Conservation (phyloP, 1,139 yeast genomes). For the Wickerhamomyces sp. region DNA sequence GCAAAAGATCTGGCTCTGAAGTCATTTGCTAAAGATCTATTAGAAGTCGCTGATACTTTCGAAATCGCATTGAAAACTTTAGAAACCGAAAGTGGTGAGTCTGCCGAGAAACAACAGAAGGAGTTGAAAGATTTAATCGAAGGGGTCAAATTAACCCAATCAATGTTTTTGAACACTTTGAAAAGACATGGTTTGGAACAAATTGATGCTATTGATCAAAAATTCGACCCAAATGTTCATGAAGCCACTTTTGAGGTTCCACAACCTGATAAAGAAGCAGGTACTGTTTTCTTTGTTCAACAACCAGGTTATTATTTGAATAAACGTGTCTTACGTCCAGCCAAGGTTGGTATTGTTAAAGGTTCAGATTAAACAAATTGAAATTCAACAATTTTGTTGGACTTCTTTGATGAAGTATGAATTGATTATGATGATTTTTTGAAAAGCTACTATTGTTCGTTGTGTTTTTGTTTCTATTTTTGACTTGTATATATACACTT, state of each 20-base stretch:
- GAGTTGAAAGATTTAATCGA: conserved; percentile 70
- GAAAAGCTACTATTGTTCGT: background rate
- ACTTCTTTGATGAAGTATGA: background rate
- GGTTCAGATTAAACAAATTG: conserved; percentile 26
- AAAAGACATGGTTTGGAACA: conserved; percentile 68
- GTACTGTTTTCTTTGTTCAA: conserved; percentile 83
- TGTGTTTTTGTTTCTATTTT: background rate
- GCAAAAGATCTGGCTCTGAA: conserved; percentile 83
- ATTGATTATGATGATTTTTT: background rate
- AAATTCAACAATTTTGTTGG: background rate
- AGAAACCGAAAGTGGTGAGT: conserved; percentile 28
- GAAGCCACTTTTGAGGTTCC: conserved; percentile 86
- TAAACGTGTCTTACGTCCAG: conserved; percentile 82
- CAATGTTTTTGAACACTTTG: conserved; percentile 73
- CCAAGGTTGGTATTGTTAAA: conserved; percentile 87
- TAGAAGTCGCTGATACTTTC: conserved; percentile 81
- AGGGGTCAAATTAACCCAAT: conserved; percentile 82
- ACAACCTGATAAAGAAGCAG: conserved; percentile 80
- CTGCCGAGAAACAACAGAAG: conserved; percentile 26
- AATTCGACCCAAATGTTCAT: conserved; percentile 80
- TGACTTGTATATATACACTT: conserved; percentile 1
- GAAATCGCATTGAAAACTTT: conserved; percentile 75
- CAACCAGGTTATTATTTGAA: conserved; percentile 80
- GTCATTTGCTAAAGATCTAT: conserved; percentile 79
- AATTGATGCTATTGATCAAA: conserved; percentile 72